These are phyloP conservation scores for Penicillium italicum DNA, from an alignment of 2,329 filamentous ascomycete genomes.

Conservation along the genomic window DNA sequence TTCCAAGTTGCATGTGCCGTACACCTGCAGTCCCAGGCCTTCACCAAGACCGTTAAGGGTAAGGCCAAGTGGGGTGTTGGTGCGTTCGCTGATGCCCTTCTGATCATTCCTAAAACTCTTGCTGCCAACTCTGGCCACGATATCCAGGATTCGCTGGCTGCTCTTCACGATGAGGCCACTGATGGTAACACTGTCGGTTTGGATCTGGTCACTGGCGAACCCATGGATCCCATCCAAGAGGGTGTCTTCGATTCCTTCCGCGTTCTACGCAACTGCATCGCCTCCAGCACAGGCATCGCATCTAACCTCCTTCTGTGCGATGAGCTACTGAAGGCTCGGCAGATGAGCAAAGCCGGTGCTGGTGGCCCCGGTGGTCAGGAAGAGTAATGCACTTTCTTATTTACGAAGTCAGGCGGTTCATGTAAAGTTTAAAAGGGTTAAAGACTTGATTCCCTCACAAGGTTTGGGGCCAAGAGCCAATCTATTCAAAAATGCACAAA, in stretches of 20 bases:
- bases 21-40: conserved; percentile 80
- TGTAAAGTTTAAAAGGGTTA: conserved; percentile 25
- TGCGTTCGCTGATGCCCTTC: conserved; percentile 89
- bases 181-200: conserved; percentile 85
- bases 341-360: conserved; percentile 65
- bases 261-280: conserved; percentile 87
- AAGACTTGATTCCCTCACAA: conserved; percentile 13
- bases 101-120: conserved; percentile 95
- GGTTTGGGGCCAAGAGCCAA: conserved; percentile 7
- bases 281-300: conserved; percentile 90
- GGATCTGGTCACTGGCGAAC: conserved; percentile 79
- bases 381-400: conserved; percentile 33
- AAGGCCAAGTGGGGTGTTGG: conserved; percentile 96
- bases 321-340: conserved; percentile 93
- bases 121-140: conserved; percentile 95
- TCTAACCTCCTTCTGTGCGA: conserved; percentile 94
- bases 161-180: conserved; percentile 76
- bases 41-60: conserved; percentile 88
- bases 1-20: conserved; percentile 93
- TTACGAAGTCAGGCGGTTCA: conserved; percentile 19
- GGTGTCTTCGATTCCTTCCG: conserved; percentile 96
- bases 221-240: conserved; percentile 90
- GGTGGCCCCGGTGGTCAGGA: conserved; percentile 44
- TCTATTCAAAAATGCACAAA: conserved; percentile 18
- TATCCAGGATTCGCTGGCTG: conserved; percentile 88